phyloP scores from a whole-genome alignment of 495 filamentous ascomycete genomes.

The Usnea hakonensis region DNA sequence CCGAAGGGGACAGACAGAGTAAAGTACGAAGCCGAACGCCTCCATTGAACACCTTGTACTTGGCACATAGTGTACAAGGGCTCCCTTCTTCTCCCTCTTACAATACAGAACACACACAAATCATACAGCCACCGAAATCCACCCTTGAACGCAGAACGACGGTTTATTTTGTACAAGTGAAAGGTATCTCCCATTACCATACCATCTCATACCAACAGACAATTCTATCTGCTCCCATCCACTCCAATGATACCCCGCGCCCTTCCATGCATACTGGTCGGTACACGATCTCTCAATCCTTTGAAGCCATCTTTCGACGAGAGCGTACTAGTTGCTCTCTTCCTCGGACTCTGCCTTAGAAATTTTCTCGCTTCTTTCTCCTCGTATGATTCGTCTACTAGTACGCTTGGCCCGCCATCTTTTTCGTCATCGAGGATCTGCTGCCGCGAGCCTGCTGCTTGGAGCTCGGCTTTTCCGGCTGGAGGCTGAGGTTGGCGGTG shows the following conservation, averaged over 20 bases:
- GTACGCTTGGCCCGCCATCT: slow-evolving; percentile 18
- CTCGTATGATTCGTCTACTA: slow-evolving; percentile 19
- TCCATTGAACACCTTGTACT: background rate
- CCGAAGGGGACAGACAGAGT: background rate
- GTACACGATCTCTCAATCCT: slow-evolving; percentile 21
- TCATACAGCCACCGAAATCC: background rate
- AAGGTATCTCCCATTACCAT: background rate
- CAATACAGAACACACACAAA: background rate
- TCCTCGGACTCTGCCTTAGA: slow-evolving; percentile 13
- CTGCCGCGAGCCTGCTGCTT: slow-evolving; percentile 27
- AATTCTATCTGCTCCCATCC: slow-evolving; percentile 17
- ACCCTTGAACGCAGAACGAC: background rate
- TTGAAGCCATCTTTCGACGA: slow-evolving; percentile 22
- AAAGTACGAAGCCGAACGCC: background rate
- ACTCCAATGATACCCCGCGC: slow-evolving; percentile 18
- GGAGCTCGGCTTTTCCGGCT: slow-evolving; percentile 24
- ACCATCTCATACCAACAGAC: background rate
- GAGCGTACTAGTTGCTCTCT: slow-evolving; percentile 17
- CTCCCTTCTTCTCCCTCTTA: no score
- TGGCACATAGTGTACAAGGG: background rate
- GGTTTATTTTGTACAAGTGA: slow-evolving; percentile 12
- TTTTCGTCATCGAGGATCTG: slow-evolving; percentile 23
- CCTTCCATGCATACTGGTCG: slow-evolving; percentile 24
- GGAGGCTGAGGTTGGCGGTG: slow-evolving; percentile 19
- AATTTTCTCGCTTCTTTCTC: slow-evolving; percentile 22